A percentile compares a stretch with the other conserved stretches of the same genome.
These are phyloP conservation scores for Penicillium olsonii DNA, from an alignment of 2,329 filamentous ascomycete genomes.

Conservation along the genomic window DNA sequence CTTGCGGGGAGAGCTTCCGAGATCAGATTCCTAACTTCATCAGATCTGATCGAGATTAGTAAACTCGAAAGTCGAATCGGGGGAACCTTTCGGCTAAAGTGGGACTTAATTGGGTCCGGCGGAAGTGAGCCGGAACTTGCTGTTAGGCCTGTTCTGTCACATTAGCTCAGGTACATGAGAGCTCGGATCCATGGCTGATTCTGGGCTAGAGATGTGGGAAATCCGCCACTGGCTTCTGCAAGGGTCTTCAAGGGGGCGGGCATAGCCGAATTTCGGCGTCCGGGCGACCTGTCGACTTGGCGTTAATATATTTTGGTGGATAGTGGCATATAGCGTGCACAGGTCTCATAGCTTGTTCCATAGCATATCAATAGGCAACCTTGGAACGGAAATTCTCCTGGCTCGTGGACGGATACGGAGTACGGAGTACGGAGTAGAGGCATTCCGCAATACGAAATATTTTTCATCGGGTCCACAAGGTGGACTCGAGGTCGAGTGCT, in stretches of 20 bases:
- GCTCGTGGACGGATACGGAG: no score
- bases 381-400: no score
- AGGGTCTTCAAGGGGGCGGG: slow-evolving; percentile 8
- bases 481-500: no score
- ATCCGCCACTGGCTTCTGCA: slow-evolving; percentile 5
- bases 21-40: neutral
- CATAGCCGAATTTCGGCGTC: slow-evolving; percentile 3
- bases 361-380: no score
- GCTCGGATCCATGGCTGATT: neutral
- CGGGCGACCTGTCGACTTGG: slow-evolving; percentile 10
- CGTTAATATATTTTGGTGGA: neutral
- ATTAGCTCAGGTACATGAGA: neutral
- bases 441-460: no score
- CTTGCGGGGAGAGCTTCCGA: neutral
- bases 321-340: neutral
- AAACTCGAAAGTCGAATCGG: no score
- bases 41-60: neutral
- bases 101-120: neutral
- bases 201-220: no score
- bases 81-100: neutral
- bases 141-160: neutral
- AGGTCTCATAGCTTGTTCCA: neutral
- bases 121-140: neutral
- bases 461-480: no score
- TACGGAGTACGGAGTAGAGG: no score